Conservation (phyloP, 805 yeast species). For the Lipomyces oligophaga region DNA sequence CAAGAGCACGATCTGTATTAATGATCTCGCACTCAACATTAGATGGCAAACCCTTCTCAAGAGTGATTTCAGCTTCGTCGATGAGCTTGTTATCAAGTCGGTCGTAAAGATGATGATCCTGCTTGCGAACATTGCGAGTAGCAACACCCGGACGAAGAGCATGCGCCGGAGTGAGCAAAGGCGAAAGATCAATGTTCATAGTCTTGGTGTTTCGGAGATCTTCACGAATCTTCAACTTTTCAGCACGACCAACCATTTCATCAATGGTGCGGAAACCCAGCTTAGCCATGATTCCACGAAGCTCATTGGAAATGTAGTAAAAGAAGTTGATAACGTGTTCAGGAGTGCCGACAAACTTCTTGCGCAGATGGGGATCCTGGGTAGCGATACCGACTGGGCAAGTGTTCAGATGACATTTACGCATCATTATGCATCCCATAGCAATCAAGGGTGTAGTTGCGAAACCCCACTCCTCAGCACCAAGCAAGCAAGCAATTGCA, state of each 20-base stretch:
- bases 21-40: conserved; percentile 89
- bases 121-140: conserved; percentile 85
- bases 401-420: conserved; percentile 88
- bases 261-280: conserved; percentile 93
- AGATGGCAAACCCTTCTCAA: conserved; percentile 93
- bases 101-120: conserved; percentile 88
- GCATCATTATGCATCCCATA: conserved; percentile 95
- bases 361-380: conserved; percentile 90
- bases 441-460: conserved; percentile 97
- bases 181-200: conserved; percentile 84
- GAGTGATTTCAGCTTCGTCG: conserved; percentile 92
- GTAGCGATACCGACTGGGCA: conserved; percentile 99
- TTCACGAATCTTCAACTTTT: conserved; percentile 78
- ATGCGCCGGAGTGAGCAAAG: conserved; percentile 95
- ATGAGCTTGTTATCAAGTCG: conserved; percentile 93
- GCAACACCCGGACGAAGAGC: conserved; percentile 95
- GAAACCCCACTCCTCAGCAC: conserved; percentile 98
- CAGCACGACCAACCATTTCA: conserved; percentile 98
- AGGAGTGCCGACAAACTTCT: conserved; percentile 92
- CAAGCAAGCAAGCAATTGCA: conserved; percentile 90
- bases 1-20: conserved; percentile 94
- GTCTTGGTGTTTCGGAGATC: conserved; percentile 84
- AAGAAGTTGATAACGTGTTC: conserved; percentile 98
- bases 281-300: conserved; percentile 88
- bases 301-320: conserved; percentile 88